Conservation (phyloP, 179 eudicot genomes). For the Patellifolia procumbens region DNA sequence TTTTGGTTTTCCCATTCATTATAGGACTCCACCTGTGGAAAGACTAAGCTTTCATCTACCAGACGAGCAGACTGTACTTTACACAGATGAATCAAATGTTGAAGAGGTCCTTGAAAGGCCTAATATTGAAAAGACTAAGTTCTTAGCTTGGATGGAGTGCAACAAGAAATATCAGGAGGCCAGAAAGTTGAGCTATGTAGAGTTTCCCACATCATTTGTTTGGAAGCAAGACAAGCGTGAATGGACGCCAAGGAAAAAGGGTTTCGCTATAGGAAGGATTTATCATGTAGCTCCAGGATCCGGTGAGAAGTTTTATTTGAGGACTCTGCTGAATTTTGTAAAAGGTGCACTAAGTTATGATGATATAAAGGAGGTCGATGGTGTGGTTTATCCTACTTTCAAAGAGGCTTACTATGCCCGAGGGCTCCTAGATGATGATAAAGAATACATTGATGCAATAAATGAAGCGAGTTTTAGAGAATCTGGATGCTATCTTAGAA, state of each 20-base stretch:
- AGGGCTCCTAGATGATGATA: slow-evolving; percentile 26
- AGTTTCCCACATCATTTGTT: neutral
- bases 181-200: neutral
- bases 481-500: neutral
- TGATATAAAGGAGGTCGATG: neutral
- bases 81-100: neutral
- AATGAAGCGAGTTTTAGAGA: slow-evolving; percentile 13
- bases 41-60: neutral
- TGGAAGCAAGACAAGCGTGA: neutral
- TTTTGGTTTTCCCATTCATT: slow-evolving; percentile 12
- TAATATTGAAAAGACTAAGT: slow-evolving; percentile 3
- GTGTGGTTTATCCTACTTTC: neutral
- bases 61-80: neutral
- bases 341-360: slow-evolving; percentile 1
- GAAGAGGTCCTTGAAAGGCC: neutral
- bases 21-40: neutral
- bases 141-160: slow-evolving; percentile 25
- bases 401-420: slow-evolving; percentile 17
- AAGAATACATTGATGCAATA: slow-evolving; percentile 19
- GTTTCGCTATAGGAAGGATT: neutral
- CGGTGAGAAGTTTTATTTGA: neutral
- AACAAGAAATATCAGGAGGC: neutral
- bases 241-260: neutral
- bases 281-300: neutral
- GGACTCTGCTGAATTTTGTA: neutral